Evolutionary conservation across 495 filamentous ascomycete species (phyloP), one percentile per base, ranked within the genome.

Genomic region (Penicillium goetzii): DNA sequence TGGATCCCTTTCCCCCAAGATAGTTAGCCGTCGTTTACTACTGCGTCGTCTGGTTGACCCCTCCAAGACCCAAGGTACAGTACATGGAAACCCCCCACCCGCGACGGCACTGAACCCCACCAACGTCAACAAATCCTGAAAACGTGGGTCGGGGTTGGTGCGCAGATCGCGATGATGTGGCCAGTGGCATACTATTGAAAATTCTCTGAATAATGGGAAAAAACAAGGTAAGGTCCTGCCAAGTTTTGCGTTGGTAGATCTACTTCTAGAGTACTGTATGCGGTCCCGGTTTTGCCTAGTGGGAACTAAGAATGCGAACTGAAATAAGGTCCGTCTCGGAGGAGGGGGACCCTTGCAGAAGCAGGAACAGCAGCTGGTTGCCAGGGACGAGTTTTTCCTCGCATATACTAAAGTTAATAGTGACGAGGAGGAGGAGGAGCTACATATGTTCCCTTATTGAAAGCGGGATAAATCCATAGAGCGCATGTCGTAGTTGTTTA

Each of bases 91-190:
- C 9, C 43, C 47, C 47, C 47, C 47, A 30, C 47, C 14, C 47
- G 25, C 8, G 25, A 47, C 21, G 7, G 41, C 2, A 28, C 14
- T 25, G n/a, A 28, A 40, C 36, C 47, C 47, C 47, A 51, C 47
- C 47, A 51, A 3, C 47, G n/a, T 51, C 47, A 51, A 51, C 47
- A 51, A 51, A 51, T 51, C 23, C 26, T 51, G 47, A 51, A 28
- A 51, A 51, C 47, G 47, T 51, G 47, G 47, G 47, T 10, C 47
- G 47, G 47, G 47, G 47, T 15, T 51, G 28, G 47, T 51, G 47
- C 47, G 23, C 43, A 25, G 25, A 30, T 51, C 47, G 14, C 15
- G 25, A 51, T 51, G 14, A 28, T 51, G 47, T 51, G 23, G 47
- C 47, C 43, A 9, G 41, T 3, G 14, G 21, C 45, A 49, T 14